phyloP scores from a whole-genome alignment of 2,329 filamentous ascomycete genomes.

The Colletotrichum sp. region DNA sequence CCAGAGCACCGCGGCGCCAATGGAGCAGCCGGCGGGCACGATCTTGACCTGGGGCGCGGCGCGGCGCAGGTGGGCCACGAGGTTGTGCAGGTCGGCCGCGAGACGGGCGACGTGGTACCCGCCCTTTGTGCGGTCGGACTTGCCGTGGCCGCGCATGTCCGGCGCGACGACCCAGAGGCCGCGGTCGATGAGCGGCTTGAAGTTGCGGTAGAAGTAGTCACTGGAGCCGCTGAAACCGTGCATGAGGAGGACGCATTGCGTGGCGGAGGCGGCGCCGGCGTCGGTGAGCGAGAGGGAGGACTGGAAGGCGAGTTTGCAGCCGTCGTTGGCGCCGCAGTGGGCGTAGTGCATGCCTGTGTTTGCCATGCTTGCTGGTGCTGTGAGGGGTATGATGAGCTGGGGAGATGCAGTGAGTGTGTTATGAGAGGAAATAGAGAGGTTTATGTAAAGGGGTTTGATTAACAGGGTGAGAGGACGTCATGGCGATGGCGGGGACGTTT shows the following conservation, averaged over 20 bases:
- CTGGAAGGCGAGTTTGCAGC: slow-evolving; percentile 37
- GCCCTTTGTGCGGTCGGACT: slow-evolving; percentile 32
- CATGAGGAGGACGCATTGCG: slow-evolving; percentile 37
- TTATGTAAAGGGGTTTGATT: not conserved
- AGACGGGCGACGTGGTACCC: slow-evolving; percentile 46
- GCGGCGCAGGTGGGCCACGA: slow-evolving; percentile 31
- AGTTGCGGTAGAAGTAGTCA: slow-evolving; percentile 42
- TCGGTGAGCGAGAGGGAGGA: slow-evolving; percentile 33
- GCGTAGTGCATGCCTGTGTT: slow-evolving; percentile 33
- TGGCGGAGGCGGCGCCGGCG: not conserved
- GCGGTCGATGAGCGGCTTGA: slow-evolving; percentile 25
- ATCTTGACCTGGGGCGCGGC: slow-evolving; percentile 21
- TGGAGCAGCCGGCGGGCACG: slow-evolving; percentile 42
- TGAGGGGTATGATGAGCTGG: not conserved
- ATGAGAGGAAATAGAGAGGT: not conserved
- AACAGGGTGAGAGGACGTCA: slow-evolving; percentile 3
- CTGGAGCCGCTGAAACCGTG: slow-evolving; percentile 47
- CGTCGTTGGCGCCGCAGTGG: slow-evolving; percentile 33
- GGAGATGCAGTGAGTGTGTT: no score
- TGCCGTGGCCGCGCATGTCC: slow-evolving; percentile 44
- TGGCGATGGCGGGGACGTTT: slow-evolving; percentile 5
- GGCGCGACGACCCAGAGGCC: slow-evolving; percentile 41
- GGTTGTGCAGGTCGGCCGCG: slow-evolving; percentile 37
- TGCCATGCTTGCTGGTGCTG: not conserved
- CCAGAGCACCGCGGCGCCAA: slow-evolving; percentile 45